Percentiles rank a stretch among this genome's conserved stretches.
Evolutionary conservation across 2,329 filamentous ascomycete genomes (phyloP).

Genomic region (Colletotrichum gloeosporioides): DNA sequence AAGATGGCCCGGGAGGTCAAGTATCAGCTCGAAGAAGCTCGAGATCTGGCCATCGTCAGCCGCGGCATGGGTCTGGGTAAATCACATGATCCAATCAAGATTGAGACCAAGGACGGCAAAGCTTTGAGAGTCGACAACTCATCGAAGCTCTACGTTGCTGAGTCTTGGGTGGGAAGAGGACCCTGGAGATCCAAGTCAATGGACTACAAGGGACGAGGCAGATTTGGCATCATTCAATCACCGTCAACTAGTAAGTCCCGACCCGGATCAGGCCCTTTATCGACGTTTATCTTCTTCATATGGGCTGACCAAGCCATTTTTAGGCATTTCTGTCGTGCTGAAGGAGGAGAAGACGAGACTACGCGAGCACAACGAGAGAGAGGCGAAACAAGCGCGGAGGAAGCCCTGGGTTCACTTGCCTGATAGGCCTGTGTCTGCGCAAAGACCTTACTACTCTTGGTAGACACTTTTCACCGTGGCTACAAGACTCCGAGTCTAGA

Average conservation of each 20-base stretch:
- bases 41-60: constrained; percentile 79
- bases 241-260: constrained; percentile 74
- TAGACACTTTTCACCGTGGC: constrained; percentile 46
- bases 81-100: constrained; percentile 46
- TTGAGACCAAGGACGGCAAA: constrained; percentile 77
- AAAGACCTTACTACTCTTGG: constrained; percentile 93
- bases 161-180: constrained; percentile 91
- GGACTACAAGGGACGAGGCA: constrained; percentile 79
- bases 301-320: neutral
- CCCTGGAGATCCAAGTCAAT: constrained; percentile 60
- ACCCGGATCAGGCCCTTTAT: neutral
- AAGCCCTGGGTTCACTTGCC: constrained; percentile 89
- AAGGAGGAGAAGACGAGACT: constrained; percentile 95
- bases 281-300: neutral
- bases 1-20: constrained; percentile 83
- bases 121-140: constrained; percentile 74
- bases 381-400: constrained; percentile 75
- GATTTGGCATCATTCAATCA: constrained; percentile 69
- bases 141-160: constrained; percentile 85
- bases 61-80: constrained; percentile 82
- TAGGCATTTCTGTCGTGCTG: constrained; percentile 79
- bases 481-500: neutral
- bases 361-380: constrained; percentile 77
- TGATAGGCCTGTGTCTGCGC: constrained; percentile 81
- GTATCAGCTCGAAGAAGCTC: constrained; percentile 80